phyloP scores from a whole-genome alignment of 345 rosid species.

The Moricandia moricandioides region DNA sequence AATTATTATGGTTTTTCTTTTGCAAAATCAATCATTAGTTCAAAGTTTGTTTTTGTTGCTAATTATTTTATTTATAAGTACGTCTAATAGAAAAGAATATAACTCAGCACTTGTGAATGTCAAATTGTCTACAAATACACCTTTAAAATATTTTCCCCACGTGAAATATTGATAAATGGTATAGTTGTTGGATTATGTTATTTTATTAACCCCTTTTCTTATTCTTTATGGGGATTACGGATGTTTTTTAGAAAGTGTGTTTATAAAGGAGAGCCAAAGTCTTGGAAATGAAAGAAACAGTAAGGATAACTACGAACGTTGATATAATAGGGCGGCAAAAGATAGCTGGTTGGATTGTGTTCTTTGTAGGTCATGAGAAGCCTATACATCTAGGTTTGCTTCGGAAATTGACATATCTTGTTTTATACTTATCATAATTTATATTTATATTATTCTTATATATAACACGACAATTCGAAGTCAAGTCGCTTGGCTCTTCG shows the following conservation, averaged over 20 bases:
- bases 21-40: background rate
- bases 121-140: background rate
- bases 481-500: conserved; percentile 34
- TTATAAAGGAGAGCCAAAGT: conserved; percentile 21
- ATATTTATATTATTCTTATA: background rate
- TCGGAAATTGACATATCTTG: conserved; percentile 31
- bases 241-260: conserved; percentile 22
- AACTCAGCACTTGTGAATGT: background rate
- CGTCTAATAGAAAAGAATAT: background rate
- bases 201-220: background rate
- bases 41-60: background rate
- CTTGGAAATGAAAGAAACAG: conserved; percentile 39
- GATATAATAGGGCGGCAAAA: conserved; percentile 40
- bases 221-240: conserved; percentile 16
- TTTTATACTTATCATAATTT: conserved; percentile 2
- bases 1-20: background rate
- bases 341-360: conserved; percentile 41
- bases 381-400: conserved; percentile 33
- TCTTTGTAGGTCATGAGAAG: conserved; percentile 37
- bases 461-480: conserved; percentile 33
- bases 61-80: background rate
- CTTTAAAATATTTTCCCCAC: background rate
- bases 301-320: conserved; percentile 36
- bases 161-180: background rate
- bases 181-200: background rate